A percentile compares a stretch with the other conserved stretches of the same genome.
Conservation (phyloP, 2,329 filamentous ascomycete species). For the Plenodomus biglobosus region DNA sequence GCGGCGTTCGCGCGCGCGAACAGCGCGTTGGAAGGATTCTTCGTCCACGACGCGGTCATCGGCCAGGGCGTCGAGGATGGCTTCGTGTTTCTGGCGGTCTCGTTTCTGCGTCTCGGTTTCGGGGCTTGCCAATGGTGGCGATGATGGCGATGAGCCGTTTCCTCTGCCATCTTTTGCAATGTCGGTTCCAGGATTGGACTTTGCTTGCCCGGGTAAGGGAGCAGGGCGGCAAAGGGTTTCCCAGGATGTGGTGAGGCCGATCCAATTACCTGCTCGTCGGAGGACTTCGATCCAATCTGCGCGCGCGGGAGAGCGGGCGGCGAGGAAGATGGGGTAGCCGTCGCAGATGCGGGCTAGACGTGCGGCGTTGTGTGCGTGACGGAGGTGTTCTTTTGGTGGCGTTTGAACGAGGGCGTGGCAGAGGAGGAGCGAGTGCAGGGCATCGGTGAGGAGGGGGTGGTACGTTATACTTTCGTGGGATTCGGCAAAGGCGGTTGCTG, state of each 20-base stretch:
- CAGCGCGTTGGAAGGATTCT: slow-evolving; percentile 63
- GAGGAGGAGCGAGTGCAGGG: slow-evolving; percentile 74
- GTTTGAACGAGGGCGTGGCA: slow-evolving; percentile 81
- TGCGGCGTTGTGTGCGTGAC: slow-evolving; percentile 80
- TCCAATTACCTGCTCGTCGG: slow-evolving; percentile 67
- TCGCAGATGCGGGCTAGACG: slow-evolving; percentile 72
- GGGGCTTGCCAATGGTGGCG: too few relatives aligned
- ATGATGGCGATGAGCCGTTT: neutral
- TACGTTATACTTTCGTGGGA: slow-evolving; percentile 71
- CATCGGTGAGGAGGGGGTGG: slow-evolving; percentile 77
- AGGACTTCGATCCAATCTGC: slow-evolving; percentile 81
- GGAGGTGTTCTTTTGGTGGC: slow-evolving; percentile 72
- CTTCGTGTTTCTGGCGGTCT: slow-evolving; percentile 64
- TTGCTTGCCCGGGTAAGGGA: slow-evolving; percentile 37
- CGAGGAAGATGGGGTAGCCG: slow-evolving; percentile 78
- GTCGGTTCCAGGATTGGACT: neutral
- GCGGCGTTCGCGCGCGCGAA: slow-evolving; percentile 61
- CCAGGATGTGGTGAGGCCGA: slow-evolving; percentile 67
- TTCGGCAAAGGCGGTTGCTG: slow-evolving; percentile 45
- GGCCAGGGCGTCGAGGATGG: slow-evolving; percentile 66
- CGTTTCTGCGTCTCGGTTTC: slow-evolving; percentile 58
- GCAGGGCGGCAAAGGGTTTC: slow-evolving; percentile 65
- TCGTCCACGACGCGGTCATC: slow-evolving; percentile 71
- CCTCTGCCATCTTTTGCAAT: slow-evolving; percentile 3
- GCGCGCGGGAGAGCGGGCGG: slow-evolving; percentile 68